Percentiles rank a stretch among this genome's conserved stretches.
Evolutionary conservation across 495 filamentous ascomycete genomes (phyloP).

Genomic region (Aspergillus cristatus): DNA sequence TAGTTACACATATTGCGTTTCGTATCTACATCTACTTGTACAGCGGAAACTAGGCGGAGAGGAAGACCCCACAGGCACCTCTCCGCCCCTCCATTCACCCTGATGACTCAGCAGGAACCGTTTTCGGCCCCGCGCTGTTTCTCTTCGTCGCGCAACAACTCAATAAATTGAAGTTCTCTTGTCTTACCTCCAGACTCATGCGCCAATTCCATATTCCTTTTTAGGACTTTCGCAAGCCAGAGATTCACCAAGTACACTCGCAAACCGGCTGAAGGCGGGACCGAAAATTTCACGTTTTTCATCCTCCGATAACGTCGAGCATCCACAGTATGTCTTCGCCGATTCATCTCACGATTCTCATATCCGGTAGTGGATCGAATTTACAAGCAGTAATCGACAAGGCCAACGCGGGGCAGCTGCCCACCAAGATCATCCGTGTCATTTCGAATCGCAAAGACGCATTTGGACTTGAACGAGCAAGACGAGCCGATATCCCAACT

Average conservation of each 20-base stretch:
- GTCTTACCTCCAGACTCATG: too few relatives aligned
- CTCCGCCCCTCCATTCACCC: constrained; percentile 1
- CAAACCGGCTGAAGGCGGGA: too few relatives aligned
- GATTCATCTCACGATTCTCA: constrained; percentile 51
- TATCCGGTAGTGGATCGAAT: constrained; percentile 78
- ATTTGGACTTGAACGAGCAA: constrained; percentile 67
- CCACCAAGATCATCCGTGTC: constrained; percentile 62
- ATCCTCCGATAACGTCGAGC: too few relatives aligned
- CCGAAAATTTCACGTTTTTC: too few relatives aligned
- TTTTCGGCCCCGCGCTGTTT: background rate
- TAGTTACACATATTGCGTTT: too few relatives aligned
- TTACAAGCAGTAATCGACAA: constrained; percentile 87
- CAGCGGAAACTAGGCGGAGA: too few relatives aligned
- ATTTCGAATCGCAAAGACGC: constrained; percentile 77
- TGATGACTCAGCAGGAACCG: constrained; percentile 3
- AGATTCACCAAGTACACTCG: too few relatives aligned
- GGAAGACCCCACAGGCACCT: background rate
- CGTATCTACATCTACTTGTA: too few relatives aligned
- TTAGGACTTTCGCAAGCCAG: too few relatives aligned
- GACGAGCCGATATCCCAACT: constrained; percentile 61
- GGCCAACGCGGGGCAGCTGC: constrained; percentile 41
- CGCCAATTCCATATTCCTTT: too few relatives aligned
- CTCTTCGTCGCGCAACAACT: too few relatives aligned
- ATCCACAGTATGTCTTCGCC: constrained; percentile 17
- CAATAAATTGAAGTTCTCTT: too few relatives aligned